Percentiles rank a stretch among this genome's conserved stretches.
Evolutionary conservation across 768 basidiomycete species (phyloP).

Genomic region (Tricholoma bakamatsutake): DNA sequence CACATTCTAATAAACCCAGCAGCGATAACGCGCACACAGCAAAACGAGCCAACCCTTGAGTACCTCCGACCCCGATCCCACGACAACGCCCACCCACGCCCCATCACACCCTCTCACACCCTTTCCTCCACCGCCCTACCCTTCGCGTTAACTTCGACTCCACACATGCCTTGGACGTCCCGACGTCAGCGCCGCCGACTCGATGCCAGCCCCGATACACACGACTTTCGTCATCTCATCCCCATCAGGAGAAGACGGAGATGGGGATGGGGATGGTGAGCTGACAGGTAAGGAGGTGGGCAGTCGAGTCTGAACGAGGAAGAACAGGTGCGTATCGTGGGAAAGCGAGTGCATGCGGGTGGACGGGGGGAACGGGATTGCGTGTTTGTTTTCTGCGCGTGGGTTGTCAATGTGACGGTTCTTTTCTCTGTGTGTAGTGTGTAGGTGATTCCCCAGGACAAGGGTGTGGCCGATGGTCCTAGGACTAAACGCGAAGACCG

Average conservation of each 20-base stretch:
- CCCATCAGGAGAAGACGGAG: neutral
- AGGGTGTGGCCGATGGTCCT: conserved; percentile 79
- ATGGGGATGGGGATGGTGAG: conserved; percentile 30
- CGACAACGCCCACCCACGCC: neutral
- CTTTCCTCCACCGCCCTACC: too few relatives aligned
- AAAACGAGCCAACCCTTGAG: conserved; percentile 6
- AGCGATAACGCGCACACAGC: conserved; percentile 4
- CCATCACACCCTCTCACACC: neutral
- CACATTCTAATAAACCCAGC: too few relatives aligned
- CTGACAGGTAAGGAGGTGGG: conserved; percentile 67
- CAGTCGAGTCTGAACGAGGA: conserved; percentile 88
- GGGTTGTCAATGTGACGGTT: too few relatives aligned
- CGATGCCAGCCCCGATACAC: conserved; percentile 5
- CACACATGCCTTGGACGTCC: neutral
- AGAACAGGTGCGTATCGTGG: conserved; percentile 79
- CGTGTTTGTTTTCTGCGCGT: conserved; percentile 9
- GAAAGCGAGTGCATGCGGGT: conserved; percentile 65
- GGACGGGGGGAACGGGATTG: conserved; percentile 65
- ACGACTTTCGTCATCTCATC: neutral
- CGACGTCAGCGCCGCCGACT: neutral
- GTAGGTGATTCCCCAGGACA: conserved; percentile 78
- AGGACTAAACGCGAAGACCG: conserved; percentile 10
- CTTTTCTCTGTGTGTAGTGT: neutral
- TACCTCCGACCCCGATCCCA: neutral
- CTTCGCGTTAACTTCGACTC: conserved; percentile 14